Evolutionary conservation across 495 filamentous ascomycete genomes (phyloP), one percentile per base, ranked within the genome.

Genomic region (Aspergillus ostianus): DNA sequence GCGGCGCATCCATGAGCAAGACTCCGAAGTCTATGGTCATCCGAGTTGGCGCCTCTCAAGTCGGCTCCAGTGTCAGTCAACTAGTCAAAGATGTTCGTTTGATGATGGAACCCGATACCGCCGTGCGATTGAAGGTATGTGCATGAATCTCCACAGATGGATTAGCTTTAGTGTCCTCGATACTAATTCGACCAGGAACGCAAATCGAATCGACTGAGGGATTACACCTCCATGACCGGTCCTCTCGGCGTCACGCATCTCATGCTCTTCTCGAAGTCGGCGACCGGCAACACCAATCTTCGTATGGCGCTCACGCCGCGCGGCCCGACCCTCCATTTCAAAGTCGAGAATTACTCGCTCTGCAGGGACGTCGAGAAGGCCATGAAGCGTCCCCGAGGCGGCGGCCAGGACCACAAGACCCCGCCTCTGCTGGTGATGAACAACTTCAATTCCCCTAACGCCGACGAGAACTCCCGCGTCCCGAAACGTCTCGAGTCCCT

Each of bases 1-100:
- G 77, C 50, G 75, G 81, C 47, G 77, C 81, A 18, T 67, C 79
- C 8, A 72, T 73, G 62, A 74, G 73, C 61, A 84, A 84, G 58
- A 82, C 85, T 53, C 94, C 94, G 17, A 97, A 96, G 80, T 93
- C 88, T 66, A 98, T 99, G 95, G 94, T 99, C 55, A 95, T 99
- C 74, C 87, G 94, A 64, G 92, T 97, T 55, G 94, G 95, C 65
- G 94, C 91, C 68, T 88, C 91, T 63, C 91, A 97, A 69, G 91
- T 98, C 32, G 94, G 94, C 59, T 85, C 90, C 55, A 95, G 90
- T 75, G 82, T 99, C 59, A 93, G 85, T 67, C 93, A 97, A 73
- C 78, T 99, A 57, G 94, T 93, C 5, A 87, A 89, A 63, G 94
- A 99, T 78, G 90, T 97, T 21, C 85, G 94, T 55, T 77, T 80